Evolutionary conservation across 352 stramenopile species (phyloP).

Genomic region (Globisporangium uncinulatum): DNA sequence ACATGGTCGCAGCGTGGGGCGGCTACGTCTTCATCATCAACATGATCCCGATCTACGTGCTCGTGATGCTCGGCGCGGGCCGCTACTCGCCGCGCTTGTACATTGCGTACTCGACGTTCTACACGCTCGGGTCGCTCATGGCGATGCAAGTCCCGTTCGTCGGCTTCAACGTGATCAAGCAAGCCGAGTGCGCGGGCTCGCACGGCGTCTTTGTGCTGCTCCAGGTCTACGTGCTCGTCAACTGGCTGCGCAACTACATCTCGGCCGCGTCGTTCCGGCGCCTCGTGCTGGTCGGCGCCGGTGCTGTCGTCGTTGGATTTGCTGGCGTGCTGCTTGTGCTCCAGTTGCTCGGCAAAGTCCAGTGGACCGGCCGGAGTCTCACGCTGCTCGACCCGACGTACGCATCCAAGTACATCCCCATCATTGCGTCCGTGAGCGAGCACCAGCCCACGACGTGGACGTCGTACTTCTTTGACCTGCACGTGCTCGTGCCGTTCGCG

Average conservation of each 20-base stretch:
- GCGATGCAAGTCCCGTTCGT: constrained; percentile 99
- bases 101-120: constrained; percentile 98
- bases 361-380: constrained; percentile 90
- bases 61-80: constrained; percentile 87
- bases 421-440: constrained; percentile 93
- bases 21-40: constrained; percentile 99
- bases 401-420: constrained; percentile 93
- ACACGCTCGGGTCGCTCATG: constrained; percentile 92
- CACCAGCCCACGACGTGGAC: constrained; percentile 93
- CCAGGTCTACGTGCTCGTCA: constrained; percentile 76
- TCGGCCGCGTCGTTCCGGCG: constrained; percentile 68
- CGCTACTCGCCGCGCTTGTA: constrained; percentile 92
- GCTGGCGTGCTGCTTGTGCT: constrained; percentile 58
- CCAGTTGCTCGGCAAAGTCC: constrained; percentile 77
- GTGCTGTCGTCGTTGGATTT: constrained; percentile 27
- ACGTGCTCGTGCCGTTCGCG: constrained; percentile 80
- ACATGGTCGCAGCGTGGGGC: constrained; percentile 95
- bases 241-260: constrained; percentile 72
- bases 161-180: constrained; percentile 92
- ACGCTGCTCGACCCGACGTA: constrained; percentile 92
- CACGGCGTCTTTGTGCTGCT: constrained; percentile 94
- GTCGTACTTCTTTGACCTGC: constrained; percentile 89
- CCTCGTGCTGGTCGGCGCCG: constrained; percentile 59
- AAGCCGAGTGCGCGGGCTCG: constrained; percentile 66
- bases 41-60: constrained; percentile 95